Evolutionary conservation across 768 basidiomycete species (phyloP), one percentile per base, ranked within the genome.

Genomic region (Strobilomyces echinocephalus): DNA sequence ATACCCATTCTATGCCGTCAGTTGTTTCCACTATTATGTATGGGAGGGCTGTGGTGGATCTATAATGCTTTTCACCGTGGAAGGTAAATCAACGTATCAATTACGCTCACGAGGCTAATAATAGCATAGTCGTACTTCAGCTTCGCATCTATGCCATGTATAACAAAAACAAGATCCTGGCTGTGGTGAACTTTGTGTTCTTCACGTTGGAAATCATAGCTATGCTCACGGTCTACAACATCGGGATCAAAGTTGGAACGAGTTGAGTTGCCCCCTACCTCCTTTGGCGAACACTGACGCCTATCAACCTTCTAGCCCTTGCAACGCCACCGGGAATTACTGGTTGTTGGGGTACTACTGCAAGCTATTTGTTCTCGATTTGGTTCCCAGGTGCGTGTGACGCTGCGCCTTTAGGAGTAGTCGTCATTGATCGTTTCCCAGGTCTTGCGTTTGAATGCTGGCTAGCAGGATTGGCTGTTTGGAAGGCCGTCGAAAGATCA

Each of bases 121-220:
- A 35, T 20, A 24, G 11, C 31, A 33, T 16, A 46, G 46, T 46
- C 33, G 46, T 46, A 16, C 46, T 46, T 35, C 46, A 46, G 20
- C 46, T 46, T 24, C 46, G 46, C 18, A 46, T 46, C 21, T 46
- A 35, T 35, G 46, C 46, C 46, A 46, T 46, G 46, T 46, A 46
- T 11, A 46, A 46, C 34, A 46, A 21, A 35, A 46, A 46, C 46
- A 46, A 46, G 16, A 15, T 5, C 18, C 35, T 46, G 20, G 46
- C 46, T 3, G 15, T 20, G 18, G 33, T 46, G 20, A 46, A 46
- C 11, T 20, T 34, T 14, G 33, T 46, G 46, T 46, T 46, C 21
- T 46, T 46, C 33, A 20, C 20, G 14, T 2, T 46, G 46, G 46
- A 46, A 46, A 46, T 46, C 20, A 9, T 35, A 11, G 21, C 46